Conservation (phyloP, 805 yeast genomes). For the Barnettozyma siamensis region DNA sequence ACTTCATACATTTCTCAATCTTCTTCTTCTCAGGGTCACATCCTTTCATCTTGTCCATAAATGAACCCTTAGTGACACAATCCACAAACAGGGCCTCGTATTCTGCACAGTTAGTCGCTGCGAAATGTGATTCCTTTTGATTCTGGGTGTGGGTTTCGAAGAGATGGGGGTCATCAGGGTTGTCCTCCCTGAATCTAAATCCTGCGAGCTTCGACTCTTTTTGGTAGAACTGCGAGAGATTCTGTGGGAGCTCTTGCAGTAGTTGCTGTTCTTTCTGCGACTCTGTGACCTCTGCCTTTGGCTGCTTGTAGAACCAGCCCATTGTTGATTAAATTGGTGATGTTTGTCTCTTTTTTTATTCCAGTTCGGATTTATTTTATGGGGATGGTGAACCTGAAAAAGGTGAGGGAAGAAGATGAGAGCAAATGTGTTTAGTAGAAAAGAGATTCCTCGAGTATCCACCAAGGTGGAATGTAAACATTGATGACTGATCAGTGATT, state of each 20-base stretch:
- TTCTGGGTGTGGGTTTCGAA: not conserved
- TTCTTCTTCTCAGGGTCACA: slow-evolving; percentile 12
- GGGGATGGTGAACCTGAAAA: too few species aligned
- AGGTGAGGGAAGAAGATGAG: too few species aligned
- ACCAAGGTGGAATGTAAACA: too few species aligned
- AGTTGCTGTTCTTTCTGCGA: slow-evolving; percentile 1
- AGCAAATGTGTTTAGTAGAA: too few species aligned
- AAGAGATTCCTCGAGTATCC: too few species aligned
- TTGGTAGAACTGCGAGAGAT: not conserved
- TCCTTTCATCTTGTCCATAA: slow-evolving; percentile 14
- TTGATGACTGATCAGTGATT: too few species aligned
- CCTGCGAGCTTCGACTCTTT: not conserved
- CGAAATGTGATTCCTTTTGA: not conserved
- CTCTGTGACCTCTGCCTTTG: not conserved
- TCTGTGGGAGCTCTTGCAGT: slow-evolving; percentile 3
- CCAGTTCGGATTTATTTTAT: too few species aligned
- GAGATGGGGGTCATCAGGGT: not conserved
- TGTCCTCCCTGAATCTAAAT: slow-evolving; percentile 2
- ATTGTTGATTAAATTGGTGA: too few species aligned
- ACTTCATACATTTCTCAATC: slow-evolving; percentile 14
- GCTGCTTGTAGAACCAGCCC: not conserved
- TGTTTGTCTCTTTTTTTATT: too few species aligned
- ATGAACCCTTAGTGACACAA: slow-evolving; percentile 18
- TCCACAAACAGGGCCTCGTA: slow-evolving; percentile 16
- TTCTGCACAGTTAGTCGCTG: slow-evolving; percentile 20